phyloP scores from a whole-genome alignment of 2,329 filamentous ascomycete genomes.

The Fusarium fracticaudum region DNA sequence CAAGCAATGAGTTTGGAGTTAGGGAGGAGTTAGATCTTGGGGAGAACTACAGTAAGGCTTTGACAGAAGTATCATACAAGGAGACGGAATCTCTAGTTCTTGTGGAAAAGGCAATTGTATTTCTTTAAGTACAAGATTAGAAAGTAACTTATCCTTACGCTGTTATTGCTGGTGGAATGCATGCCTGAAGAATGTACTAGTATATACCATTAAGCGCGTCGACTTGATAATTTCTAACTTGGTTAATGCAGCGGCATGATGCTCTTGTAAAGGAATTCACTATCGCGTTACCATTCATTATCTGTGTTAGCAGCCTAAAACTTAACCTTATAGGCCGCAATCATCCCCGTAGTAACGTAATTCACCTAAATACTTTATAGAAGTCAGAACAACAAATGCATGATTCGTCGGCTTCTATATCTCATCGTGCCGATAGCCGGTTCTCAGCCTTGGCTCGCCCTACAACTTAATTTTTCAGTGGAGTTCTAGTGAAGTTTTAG shows the following conservation, averaged over 20 bases:
- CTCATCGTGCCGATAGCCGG: background rate
- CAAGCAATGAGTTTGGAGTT: fast-evolving
- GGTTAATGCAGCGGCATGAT: too few relatives aligned
- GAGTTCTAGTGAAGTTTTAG: background rate
- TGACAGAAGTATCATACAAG: fast-evolving
- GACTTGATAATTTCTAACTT: too few relatives aligned
- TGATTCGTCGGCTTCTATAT: fast-evolving
- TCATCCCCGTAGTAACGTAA: too few relatives aligned
- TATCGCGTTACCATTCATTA: too few relatives aligned
- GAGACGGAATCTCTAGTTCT: fast-evolving
- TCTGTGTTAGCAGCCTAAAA: too few relatives aligned
- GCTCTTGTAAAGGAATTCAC: too few relatives aligned
- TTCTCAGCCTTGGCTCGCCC: background rate
- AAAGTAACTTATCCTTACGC: fast-evolving
- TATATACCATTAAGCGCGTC: too few relatives aligned
- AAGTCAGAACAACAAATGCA: too few relatives aligned
- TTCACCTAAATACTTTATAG: too few relatives aligned
- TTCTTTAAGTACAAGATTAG: fast-evolving
- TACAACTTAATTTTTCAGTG: background rate
- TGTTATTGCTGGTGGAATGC: background rate
- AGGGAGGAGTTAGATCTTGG: fast-evolving
- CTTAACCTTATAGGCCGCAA: too few relatives aligned
- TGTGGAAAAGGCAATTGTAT: background rate
- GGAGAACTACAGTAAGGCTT: fast-evolving
- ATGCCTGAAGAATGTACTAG: too few relatives aligned